phyloP scores from a whole-genome alignment of 2,329 filamentous ascomycete species.

The Neopestalotiopsis sp. region DNA sequence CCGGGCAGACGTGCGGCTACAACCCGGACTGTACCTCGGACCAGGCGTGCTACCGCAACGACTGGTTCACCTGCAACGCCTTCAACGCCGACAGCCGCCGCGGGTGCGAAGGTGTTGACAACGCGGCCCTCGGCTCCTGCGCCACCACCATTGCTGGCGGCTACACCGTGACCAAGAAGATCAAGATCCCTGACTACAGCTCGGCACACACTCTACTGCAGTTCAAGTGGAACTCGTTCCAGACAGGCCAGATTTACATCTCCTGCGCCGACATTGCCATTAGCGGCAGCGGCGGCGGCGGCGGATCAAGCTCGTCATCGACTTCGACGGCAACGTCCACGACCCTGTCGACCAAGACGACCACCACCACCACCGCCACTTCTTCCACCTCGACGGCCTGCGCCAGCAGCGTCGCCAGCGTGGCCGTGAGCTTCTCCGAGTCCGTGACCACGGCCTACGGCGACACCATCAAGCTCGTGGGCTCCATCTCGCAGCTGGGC shows the following conservation, averaged over 20 bases:
- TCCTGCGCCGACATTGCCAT: conserved; percentile 59
- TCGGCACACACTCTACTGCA: conserved; percentile 56
- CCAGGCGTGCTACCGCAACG: conserved; percentile 52
- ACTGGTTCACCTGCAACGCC: conserved; percentile 60
- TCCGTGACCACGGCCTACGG: conserved; percentile 47
- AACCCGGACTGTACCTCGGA: conserved; percentile 51
- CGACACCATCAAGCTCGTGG: conserved; percentile 49
- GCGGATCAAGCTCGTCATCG: not conserved
- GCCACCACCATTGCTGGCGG: conserved; percentile 57
- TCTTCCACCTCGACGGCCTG: conserved; percentile 40
- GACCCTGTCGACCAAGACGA: conserved; percentile 45
- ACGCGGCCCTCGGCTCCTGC: conserved; percentile 47
- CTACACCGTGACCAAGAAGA: conserved; percentile 57
- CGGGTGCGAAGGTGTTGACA: conserved; percentile 52
- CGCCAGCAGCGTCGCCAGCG: conserved; percentile 25
- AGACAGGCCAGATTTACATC: conserved; percentile 58
- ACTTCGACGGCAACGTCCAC: conserved; percentile 1
- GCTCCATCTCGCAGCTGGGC: conserved; percentile 43
- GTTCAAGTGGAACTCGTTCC: conserved; percentile 60
- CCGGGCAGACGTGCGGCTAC: conserved; percentile 53
- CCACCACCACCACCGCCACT: conserved; percentile 48
- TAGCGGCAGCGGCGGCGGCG: conserved; percentile 1
- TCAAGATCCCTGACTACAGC: conserved; percentile 50
- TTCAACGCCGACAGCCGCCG: conserved; percentile 42
- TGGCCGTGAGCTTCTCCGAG: conserved; percentile 42